Evolutionary conservation across 2,329 filamentous ascomycete genomes (phyloP).

Genomic region (Diaporthe amygdali): DNA sequence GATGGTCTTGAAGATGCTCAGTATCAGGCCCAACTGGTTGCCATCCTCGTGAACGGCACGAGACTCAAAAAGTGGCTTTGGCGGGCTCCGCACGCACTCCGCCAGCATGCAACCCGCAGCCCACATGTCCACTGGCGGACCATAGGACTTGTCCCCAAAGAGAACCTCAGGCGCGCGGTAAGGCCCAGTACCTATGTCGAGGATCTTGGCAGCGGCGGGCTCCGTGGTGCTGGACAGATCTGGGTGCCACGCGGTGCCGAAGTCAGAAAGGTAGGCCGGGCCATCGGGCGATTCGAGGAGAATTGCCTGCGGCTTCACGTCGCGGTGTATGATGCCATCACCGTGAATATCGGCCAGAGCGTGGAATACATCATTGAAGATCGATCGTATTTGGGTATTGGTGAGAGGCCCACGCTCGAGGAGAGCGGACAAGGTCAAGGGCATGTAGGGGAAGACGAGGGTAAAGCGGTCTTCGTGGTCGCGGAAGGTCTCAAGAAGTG

Average conservation of each 20-base stretch:
- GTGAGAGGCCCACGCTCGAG: slow-evolving; percentile 55
- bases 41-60: slow-evolving; percentile 76
- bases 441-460: slow-evolving; percentile 85
- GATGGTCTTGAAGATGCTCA: slow-evolving; percentile 90
- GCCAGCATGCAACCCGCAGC: slow-evolving; percentile 83
- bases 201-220: slow-evolving; percentile 71
- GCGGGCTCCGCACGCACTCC: slow-evolving; percentile 66
- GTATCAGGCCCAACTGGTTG: slow-evolving; percentile 87
- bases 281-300: slow-evolving; percentile 71
- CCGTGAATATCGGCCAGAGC: slow-evolving; percentile 76
- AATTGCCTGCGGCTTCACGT: slow-evolving; percentile 92
- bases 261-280: slow-evolving; percentile 84
- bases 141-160: slow-evolving; percentile 81
- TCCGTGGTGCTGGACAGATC: slow-evolving; percentile 65
- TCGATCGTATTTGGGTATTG: slow-evolving; percentile 40
- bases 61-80: slow-evolving; percentile 78
- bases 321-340: slow-evolving; percentile 84
- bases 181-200: slow-evolving; percentile 90
- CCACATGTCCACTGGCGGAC: slow-evolving; percentile 83
- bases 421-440: slow-evolving; percentile 72
- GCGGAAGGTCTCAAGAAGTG: slow-evolving; percentile 75
- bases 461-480: slow-evolving; percentile 75
- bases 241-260: slow-evolving; percentile 88
- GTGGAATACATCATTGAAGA: slow-evolving; percentile 70
- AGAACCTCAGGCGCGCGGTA: slow-evolving; percentile 91